These are phyloP conservation scores for Theobroma cacao DNA, from an alignment of 345 rosid species.

Conservation along the genomic window DNA sequence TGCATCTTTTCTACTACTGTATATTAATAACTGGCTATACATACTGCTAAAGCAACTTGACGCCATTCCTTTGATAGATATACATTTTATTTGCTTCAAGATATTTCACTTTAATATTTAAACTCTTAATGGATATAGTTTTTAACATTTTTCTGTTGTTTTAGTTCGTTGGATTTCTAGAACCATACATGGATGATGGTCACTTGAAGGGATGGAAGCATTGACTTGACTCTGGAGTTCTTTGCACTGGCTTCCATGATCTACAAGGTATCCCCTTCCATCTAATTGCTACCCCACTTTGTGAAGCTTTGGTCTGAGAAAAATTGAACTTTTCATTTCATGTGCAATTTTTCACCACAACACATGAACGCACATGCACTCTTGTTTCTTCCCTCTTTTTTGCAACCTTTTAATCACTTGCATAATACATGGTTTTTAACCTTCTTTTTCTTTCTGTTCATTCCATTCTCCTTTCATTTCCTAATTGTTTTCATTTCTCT, in stretches of 20 bases:
- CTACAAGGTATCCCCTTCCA: constrained; percentile 5
- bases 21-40: background rate
- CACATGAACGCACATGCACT: background rate
- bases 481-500: background rate
- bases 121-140: background rate
- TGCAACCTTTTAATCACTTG: background rate
- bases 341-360: background rate
- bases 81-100: background rate
- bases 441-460: background rate
- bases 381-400: background rate
- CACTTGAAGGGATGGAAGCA: constrained; percentile 71
- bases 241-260: background rate
- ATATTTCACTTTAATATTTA: background rate
- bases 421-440: background rate
- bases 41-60: background rate
- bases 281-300: background rate
- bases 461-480: background rate
- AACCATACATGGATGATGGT: constrained; percentile 75
- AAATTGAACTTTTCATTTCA: background rate
- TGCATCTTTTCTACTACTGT: too few relatives aligned
- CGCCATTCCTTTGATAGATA: background rate
- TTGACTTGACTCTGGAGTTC: constrained; percentile 15
- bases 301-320: background rate
- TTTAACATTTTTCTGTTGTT: constrained; percentile 14
- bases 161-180: constrained; percentile 87